These are phyloP conservation scores for Areca catechu DNA, from an alignment of 176 grass and related monocot species.

Conservation along the genomic window DNA sequence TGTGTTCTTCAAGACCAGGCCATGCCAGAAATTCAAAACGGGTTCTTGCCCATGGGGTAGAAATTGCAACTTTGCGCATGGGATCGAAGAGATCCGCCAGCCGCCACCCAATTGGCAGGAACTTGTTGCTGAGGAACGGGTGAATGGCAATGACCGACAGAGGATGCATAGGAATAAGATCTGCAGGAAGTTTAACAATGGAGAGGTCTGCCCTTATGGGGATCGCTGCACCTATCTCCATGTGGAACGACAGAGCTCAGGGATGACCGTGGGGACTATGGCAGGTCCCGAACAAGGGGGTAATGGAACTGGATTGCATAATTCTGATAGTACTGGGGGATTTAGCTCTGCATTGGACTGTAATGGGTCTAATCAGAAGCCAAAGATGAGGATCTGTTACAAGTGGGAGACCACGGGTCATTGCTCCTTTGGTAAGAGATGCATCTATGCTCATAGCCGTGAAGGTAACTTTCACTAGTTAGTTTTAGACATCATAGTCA, in stretches of 20 bases:
- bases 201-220: slow-evolving; percentile 36
- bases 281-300: no score
- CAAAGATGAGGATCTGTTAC: background rate
- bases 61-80: slow-evolving; percentile 54
- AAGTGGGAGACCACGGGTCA: background rate
- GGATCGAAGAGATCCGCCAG: slow-evolving; percentile 34
- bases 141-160: no score
- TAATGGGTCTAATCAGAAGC: background rate
- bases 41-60: slow-evolving; percentile 25
- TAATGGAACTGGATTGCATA: no score
- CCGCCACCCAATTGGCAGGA: slow-evolving; percentile 17
- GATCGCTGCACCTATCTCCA: slow-evolving; percentile 33
- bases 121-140: no score
- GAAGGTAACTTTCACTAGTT: background rate
- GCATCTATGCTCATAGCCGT: background rate
- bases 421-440: background rate
- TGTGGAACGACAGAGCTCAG: slow-evolving; percentile 2
- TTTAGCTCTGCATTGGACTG: background rate
- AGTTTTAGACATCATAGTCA: no score
- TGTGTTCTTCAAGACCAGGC: slow-evolving; percentile 41
- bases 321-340: no score
- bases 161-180: no score
- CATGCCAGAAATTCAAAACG: slow-evolving; percentile 36
- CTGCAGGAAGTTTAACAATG: slow-evolving; percentile 30
- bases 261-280: no score